phyloP scores from a whole-genome alignment of 75 land plant genomes.

The Isoetes taiwanensis region DNA sequence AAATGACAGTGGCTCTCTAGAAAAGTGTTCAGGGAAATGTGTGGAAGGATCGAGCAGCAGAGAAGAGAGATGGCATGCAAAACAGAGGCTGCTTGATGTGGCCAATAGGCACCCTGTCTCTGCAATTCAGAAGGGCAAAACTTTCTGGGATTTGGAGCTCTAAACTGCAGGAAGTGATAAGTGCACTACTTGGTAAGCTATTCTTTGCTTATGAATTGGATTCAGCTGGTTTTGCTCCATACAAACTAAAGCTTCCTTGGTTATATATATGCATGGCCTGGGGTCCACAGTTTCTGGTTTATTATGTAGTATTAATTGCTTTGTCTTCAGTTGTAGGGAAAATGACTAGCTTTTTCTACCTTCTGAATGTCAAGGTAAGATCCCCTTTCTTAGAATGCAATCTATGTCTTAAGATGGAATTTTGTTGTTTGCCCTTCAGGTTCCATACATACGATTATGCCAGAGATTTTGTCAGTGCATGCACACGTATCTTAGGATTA shows the following conservation, averaged over 20 bases:
- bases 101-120: conserved; percentile 93
- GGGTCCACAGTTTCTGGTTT: no score
- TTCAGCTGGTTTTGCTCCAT: neutral
- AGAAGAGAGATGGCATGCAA: conserved; percentile 11
- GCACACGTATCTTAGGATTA: conserved; percentile 94
- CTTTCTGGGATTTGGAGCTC: conserved; percentile 74
- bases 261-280: no score
- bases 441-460: conserved; percentile 99
- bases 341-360: neutral
- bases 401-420: neutral
- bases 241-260: neutral
- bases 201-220: neutral
- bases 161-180: conserved; percentile 95
- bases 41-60: no score
- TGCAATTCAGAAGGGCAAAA: conserved; percentile 67
- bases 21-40: no score
- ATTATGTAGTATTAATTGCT: no score
- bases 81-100: conserved; percentile 80
- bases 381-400: neutral
- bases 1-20: no score
- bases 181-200: conserved; percentile 76
- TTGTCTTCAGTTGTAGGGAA: no score
- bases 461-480: conserved; percentile 97
- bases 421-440: conserved; percentile 30
- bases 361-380: neutral